Evolutionary conservation across 1,284 basidiomycete species (phyloP).

Genomic region (Coniophora puteana): DNA sequence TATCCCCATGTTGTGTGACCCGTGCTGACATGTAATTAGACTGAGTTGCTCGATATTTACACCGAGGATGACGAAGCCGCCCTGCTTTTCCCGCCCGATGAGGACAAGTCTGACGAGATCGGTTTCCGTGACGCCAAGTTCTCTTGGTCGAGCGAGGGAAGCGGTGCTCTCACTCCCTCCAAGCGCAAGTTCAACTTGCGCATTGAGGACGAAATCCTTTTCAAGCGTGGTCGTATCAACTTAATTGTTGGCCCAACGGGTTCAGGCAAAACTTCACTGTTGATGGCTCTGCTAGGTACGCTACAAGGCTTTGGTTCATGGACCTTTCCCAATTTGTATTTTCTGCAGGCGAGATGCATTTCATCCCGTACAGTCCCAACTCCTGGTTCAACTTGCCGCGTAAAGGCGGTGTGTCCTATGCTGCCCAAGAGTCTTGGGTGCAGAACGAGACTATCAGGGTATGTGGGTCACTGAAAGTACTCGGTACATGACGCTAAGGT

Average conservation of each 20-base stretch:
- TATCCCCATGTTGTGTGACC: too few species aligned
- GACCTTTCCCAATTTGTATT: background rate
- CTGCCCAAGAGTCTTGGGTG: slow-evolving; percentile 65
- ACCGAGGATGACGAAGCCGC: slow-evolving; percentile 23
- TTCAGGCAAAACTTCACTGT: slow-evolving; percentile 46
- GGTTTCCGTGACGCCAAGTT: slow-evolving; percentile 32
- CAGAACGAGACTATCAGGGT: slow-evolving; percentile 47
- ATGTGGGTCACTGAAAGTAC: background rate
- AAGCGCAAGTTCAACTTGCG: slow-evolving; percentile 40
- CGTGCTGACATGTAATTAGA: too few species aligned
- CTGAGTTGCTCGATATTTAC: slow-evolving; percentile 36
- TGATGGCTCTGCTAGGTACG: slow-evolving; percentile 58
- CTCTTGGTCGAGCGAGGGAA: slow-evolving; percentile 22
- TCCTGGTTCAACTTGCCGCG: slow-evolving; percentile 56
- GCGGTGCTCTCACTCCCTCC: slow-evolving; percentile 15
- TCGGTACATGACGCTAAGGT: background rate
- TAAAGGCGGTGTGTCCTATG: slow-evolving; percentile 55
- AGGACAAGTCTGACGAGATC: slow-evolving; percentile 15
- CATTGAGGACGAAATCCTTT: slow-evolving; percentile 50
- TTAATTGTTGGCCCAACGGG: slow-evolving; percentile 63
- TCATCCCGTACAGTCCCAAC: slow-evolving; percentile 8
- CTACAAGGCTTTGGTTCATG: too few species aligned
- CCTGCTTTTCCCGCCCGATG: slow-evolving; percentile 1
- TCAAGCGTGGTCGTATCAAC: slow-evolving; percentile 57
- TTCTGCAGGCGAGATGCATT: slow-evolving; percentile 14